Evolutionary conservation across 2,329 filamentous ascomycete genomes (phyloP), one percentile per base, ranked within the genome.

Genomic region (Didymella pinodella): DNA sequence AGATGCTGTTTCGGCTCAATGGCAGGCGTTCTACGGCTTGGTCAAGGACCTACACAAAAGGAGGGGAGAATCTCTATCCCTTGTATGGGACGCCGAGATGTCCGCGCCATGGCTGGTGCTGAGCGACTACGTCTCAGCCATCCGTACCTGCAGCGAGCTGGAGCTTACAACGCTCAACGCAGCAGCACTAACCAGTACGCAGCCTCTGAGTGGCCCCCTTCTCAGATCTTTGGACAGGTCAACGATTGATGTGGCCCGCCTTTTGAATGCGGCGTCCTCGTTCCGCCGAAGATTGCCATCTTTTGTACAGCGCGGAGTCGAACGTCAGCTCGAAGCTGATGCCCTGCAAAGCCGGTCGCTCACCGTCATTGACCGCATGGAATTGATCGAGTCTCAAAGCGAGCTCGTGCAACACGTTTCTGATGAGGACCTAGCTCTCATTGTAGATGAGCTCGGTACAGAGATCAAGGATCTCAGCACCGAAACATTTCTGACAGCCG

Each of bases 11-110:
- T 90, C 95, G 71, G 84, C 86, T 11, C 93, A 97, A 75, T 99
- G 95, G 95, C 88, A 90, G 63, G 87, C 91, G 49, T 96, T 96
- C 77, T 97, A 93, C 80, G 88, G 93, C 31, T 84, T 98, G 18
- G 84, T 96, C 18, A 84, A 91, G 12, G 93, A 97, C 73, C 81
- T 99, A 40, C 93, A 98, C 73, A 93, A 90, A 69, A 89, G 92
- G 69, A 85, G 93, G 70, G 90, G 90, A 18, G 93, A 97, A 71
- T 89, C 91, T 0, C 79, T 98, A 44, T 88, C 91, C 1, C 81
- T 98, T 44, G 86, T 88, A 0, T 88, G 91, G 54, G 95, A 98
- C 69, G 76, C 84, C 0, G 83, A 86, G 47, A 83, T 85, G 10
- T 88, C 89, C 48, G 85, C 93, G 80, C 86, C 92, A 1, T 97